Evolutionary conservation across 805 yeast genomes (phyloP).

Genomic region (Grigorovia yakushimaensis): DNA sequence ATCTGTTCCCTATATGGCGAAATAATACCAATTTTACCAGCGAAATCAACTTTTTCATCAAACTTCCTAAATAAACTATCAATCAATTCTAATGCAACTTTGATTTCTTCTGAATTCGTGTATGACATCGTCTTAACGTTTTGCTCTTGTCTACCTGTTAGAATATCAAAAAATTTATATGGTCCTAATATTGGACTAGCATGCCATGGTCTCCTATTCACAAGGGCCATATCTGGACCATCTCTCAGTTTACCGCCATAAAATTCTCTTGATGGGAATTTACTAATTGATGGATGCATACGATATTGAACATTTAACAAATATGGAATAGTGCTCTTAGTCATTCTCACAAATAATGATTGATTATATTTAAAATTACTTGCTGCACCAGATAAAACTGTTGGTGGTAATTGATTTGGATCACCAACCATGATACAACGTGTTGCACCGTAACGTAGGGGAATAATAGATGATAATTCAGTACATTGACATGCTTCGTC

Average conservation of each 20-base stretch:
- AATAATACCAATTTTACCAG: slow-evolving; percentile 76
- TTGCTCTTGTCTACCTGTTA: slow-evolving; percentile 54
- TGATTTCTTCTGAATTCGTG: slow-evolving; percentile 62
- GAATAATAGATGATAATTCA: slow-evolving; percentile 84
- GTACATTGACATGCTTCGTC: slow-evolving; percentile 98
- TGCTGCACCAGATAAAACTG: slow-evolving; percentile 85
- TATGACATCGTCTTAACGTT: slow-evolving; percentile 59
- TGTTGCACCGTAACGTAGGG: slow-evolving; percentile 81
- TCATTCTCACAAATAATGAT: slow-evolving; percentile 90
- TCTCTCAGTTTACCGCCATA: slow-evolving; percentile 64
- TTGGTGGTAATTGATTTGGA: slow-evolving; percentile 96
- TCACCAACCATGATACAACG: slow-evolving; percentile 97
- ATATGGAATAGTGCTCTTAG: slow-evolving; percentile 48
- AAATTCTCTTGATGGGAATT: slow-evolving; percentile 78
- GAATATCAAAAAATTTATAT: slow-evolving; percentile 65
- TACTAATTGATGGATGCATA: slow-evolving; percentile 90
- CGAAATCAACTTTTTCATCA: slow-evolving; percentile 40
- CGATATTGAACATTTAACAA: slow-evolving; percentile 88
- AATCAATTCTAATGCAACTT: slow-evolving; percentile 59
- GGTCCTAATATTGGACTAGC: slow-evolving; percentile 47
- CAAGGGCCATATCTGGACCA: slow-evolving; percentile 60
- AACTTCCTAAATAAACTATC: slow-evolving; percentile 40
- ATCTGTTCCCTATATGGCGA: slow-evolving; percentile 94
- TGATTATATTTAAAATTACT: slow-evolving; percentile 75
- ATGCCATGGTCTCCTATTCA: slow-evolving; percentile 74